phyloP scores from a whole-genome alignment of 176 grass and related monocot genomes.

The Elaeis guineensis region DNA sequence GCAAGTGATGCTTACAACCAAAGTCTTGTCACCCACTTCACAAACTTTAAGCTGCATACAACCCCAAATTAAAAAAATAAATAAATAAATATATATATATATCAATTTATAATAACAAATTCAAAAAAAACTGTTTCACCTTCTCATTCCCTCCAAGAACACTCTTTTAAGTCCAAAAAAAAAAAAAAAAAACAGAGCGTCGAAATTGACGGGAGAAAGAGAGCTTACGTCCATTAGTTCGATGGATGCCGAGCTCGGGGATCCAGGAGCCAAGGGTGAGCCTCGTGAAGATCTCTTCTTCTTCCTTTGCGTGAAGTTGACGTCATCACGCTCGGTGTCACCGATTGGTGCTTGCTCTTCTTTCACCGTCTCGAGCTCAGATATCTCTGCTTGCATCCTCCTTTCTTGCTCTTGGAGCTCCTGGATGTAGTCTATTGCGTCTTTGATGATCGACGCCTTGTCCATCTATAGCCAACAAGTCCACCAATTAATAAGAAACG shows the following conservation, averaged over 20 bases:
- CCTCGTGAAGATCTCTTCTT: slow-evolving; percentile 5
- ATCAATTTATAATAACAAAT: background rate
- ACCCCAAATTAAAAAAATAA: background rate
- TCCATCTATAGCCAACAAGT: slow-evolving; percentile 7
- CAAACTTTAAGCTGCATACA: slow-evolving; percentile 7
- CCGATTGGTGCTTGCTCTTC: background rate
- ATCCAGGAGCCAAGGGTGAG: background rate
- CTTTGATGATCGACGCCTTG: slow-evolving; percentile 22
- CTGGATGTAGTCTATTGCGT: slow-evolving; percentile 23
- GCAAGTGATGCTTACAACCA: slow-evolving; percentile 18
- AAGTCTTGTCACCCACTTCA: slow-evolving; percentile 9
- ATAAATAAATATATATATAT: too few species aligned
- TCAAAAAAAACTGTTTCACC: too few species aligned
- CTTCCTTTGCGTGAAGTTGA: background rate
- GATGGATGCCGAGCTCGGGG: background rate
- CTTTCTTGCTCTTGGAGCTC: slow-evolving; percentile 21
- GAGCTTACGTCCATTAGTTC: slow-evolving; percentile 10
- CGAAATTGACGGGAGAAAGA: background rate
- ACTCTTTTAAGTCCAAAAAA: too few species aligned
- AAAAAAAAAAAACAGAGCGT: too few species aligned
- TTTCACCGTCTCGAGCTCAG: background rate
- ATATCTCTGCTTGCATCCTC: slow-evolving; percentile 7
- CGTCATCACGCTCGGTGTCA: background rate
- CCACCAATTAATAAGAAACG: too few species aligned
- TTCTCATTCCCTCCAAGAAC: too few species aligned